A percentile compares a stretch with the other conserved stretches of the same genome.
Evolutionary conservation across 2,329 filamentous ascomycete genomes (phyloP).

Genomic region (Camptophora hylomeconis): DNA sequence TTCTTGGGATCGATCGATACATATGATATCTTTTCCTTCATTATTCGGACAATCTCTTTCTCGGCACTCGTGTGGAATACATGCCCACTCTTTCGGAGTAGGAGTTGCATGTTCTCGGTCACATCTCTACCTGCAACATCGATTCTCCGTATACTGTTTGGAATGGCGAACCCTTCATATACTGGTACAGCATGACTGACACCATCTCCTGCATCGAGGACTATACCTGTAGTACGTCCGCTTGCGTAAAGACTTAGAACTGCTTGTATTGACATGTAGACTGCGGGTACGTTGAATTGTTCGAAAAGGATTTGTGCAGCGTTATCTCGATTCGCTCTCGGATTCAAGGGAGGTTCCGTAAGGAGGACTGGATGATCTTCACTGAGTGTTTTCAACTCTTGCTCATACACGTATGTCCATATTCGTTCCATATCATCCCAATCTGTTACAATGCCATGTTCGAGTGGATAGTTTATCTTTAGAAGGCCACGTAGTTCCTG

Average conservation of each 20-base stretch:
- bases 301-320: constrained; percentile 97
- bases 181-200: constrained; percentile 96
- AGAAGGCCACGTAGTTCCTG: constrained; percentile 82
- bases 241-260: constrained; percentile 93
- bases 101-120: constrained; percentile 83
- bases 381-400: constrained; percentile 89
- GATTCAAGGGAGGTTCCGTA: constrained; percentile 91
- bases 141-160: constrained; percentile 86
- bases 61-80: constrained; percentile 96
- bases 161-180: constrained; percentile 95
- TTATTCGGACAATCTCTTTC: constrained; percentile 95
- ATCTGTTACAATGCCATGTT: constrained; percentile 96
- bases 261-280: constrained; percentile 95
- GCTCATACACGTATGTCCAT: constrained; percentile 95
- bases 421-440: constrained; percentile 99
- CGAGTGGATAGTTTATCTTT: constrained; percentile 90
- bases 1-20: constrained; percentile 80
- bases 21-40: constrained; percentile 92
- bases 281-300: constrained; percentile 92
- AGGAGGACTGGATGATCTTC: constrained; percentile 97
- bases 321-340: constrained; percentile 85
- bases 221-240: constrained; percentile 88
- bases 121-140: constrained; percentile 94
- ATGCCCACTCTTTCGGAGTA: constrained; percentile 83
- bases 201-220: constrained; percentile 88